Percentiles rank a stretch among this genome's conserved stretches.
Evolutionary conservation across 1,139 yeast species (phyloP).

Genomic region (Yamadazyma triangularis): DNA sequence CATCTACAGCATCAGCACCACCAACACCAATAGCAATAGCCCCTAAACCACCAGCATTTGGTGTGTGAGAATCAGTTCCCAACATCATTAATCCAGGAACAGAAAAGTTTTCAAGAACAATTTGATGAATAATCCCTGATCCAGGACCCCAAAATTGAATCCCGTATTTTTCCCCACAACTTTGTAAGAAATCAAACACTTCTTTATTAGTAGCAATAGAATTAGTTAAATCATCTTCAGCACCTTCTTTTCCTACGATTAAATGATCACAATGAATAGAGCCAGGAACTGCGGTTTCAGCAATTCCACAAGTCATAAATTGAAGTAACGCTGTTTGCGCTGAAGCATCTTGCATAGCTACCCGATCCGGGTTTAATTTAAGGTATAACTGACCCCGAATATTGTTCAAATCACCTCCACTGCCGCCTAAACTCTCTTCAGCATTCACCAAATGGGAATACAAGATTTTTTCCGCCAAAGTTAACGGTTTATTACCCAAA

Average conservation of each 20-base stretch:
- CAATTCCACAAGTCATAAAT: slow-evolving; percentile 94
- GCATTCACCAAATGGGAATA: slow-evolving; percentile 89
- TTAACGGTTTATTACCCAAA: slow-evolving; percentile 69
- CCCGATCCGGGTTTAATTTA: slow-evolving; percentile 91
- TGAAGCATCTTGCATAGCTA: slow-evolving; percentile 99
- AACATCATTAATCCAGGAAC: slow-evolving; percentile 95
- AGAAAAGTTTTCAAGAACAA: slow-evolving; percentile 89
- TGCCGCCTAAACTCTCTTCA: slow-evolving; percentile 61
- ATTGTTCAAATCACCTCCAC: slow-evolving; percentile 44
- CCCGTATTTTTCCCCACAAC: slow-evolving; percentile 90
- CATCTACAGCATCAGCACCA: slow-evolving; percentile 99
- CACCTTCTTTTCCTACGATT: slow-evolving; percentile 94
- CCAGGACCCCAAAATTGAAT: slow-evolving; percentile 99
- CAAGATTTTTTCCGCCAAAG: slow-evolving; percentile 88
- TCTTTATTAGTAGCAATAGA: slow-evolving; percentile 86
- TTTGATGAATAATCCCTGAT: slow-evolving; percentile 96
- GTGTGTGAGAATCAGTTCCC: slow-evolving; percentile 97
- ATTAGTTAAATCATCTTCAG: slow-evolving; percentile 64
- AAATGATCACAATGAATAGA: slow-evolving; percentile 97
- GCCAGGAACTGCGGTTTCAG: slow-evolving; percentile 83
- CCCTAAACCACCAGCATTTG: slow-evolving; percentile 97
- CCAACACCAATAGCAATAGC: slow-evolving; percentile 98
- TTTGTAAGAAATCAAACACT: slow-evolving; percentile 86
- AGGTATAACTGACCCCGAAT: slow-evolving; percentile 83
- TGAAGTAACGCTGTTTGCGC: slow-evolving; percentile 97